Evolutionary conservation across 768 basidiomycete species (phyloP).

Genomic region (Trametes maxima): DNA sequence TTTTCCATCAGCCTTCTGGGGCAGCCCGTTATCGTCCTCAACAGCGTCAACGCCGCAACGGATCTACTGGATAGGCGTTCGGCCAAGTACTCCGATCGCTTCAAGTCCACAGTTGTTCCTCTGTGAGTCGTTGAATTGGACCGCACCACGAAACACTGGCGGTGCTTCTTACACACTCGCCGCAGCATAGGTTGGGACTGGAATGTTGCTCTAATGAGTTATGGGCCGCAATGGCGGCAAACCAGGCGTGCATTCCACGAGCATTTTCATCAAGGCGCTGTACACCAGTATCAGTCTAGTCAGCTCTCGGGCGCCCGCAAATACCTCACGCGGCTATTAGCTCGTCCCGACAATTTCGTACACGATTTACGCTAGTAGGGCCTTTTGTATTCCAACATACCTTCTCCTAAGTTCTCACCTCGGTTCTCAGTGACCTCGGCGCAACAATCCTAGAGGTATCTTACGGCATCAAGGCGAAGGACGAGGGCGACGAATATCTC

Average conservation of each 20-base stretch:
- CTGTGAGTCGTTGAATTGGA: not conserved
- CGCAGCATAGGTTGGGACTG: conserved; percentile 19
- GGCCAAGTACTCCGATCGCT: conserved; percentile 44
- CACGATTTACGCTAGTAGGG: conserved; percentile 10
- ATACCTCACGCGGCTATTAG: not conserved
- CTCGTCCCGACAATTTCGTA: conserved; percentile 5
- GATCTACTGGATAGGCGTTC: conserved; percentile 48
- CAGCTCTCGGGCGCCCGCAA: conserved; percentile 7
- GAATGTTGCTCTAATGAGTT: conserved; percentile 13
- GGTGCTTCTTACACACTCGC: not conserved
- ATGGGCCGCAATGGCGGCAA: conserved; percentile 7
- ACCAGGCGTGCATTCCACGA: conserved; percentile 14
- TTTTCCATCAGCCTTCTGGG: conserved; percentile 24
- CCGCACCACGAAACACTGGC: no score
- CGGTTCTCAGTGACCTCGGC: not conserved
- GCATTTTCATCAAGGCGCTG: conserved; percentile 7
- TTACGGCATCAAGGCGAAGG: conserved; percentile 13
- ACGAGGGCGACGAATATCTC: conserved; percentile 2
- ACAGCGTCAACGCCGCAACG: conserved; percentile 37
- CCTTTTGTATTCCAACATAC: not conserved
- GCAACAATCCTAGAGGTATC: conserved; percentile 23
- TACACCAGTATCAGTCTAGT: not conserved
- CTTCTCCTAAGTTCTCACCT: not conserved
- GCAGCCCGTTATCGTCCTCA: conserved; percentile 38
- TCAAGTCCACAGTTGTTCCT: not conserved